Conservation (phyloP, 768 basidiomycete species). For the Podaxis sp. region DNA sequence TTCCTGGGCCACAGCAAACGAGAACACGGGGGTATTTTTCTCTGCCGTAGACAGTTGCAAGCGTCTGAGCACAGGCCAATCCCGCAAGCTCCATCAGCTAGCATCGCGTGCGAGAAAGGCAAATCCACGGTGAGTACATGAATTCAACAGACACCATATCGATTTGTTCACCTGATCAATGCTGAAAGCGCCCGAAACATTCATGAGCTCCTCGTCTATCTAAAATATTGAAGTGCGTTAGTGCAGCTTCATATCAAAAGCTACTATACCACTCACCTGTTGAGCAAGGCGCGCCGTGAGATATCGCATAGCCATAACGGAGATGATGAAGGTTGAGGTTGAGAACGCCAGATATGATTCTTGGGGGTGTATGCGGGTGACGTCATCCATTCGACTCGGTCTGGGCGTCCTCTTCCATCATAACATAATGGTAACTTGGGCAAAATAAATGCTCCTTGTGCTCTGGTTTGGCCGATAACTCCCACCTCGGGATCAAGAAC, state of each 20-base stretch:
- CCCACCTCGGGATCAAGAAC: too few species aligned
- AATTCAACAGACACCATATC: too few species aligned
- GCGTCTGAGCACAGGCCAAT: conserved; percentile 85
- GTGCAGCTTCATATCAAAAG: neutral
- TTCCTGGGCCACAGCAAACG: conserved; percentile 97
- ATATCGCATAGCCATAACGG: conserved; percentile 56
- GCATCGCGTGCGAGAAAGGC: neutral
- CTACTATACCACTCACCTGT: conserved; percentile 45
- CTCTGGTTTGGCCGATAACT: too few species aligned
- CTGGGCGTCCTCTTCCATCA: too few species aligned
- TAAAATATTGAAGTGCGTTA: conserved; percentile 27
- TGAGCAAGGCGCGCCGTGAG: conserved; percentile 74
- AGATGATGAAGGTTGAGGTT: conserved; percentile 22
- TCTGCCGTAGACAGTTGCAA: conserved; percentile 74
- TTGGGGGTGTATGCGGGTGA: too few species aligned
- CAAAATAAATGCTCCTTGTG: too few species aligned
- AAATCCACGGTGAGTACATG: neutral
- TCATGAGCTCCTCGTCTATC: conserved; percentile 97
- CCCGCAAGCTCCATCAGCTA: conserved; percentile 98
- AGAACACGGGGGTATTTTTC: conserved; percentile 74
- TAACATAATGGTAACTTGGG: too few species aligned
- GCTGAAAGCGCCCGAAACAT: conserved; percentile 83
- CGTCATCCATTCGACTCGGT: too few species aligned
- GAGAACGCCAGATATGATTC: too few species aligned
- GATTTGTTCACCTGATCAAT: conserved; percentile 71